Conservation (phyloP, 768 basidiomycete genomes). For the Lentinula lateritia region DNA sequence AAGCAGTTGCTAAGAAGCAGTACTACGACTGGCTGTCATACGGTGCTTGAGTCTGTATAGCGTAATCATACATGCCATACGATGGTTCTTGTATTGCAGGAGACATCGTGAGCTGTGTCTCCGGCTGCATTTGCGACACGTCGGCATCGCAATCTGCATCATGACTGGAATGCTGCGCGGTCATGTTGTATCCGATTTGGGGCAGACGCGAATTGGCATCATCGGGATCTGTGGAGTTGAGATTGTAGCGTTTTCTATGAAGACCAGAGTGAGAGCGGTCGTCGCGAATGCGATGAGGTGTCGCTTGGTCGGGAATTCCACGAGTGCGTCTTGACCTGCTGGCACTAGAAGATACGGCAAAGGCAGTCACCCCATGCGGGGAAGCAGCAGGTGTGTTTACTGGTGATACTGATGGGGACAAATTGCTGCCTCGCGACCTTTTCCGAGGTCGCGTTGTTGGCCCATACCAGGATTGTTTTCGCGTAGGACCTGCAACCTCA, state of each 20-base stretch:
- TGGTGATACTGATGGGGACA: background rate
- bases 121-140: background rate
- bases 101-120: background rate
- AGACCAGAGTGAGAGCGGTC: background rate
- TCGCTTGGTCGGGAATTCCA: background rate
- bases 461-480: conserved; percentile 1
- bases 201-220: too few relatives aligned
- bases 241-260: background rate
- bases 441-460: background rate
- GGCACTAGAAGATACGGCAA: background rate
- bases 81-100: background rate
- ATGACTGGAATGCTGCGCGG: background rate
- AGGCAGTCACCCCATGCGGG: background rate
- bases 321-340: background rate
- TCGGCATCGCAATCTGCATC: background rate
- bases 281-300: background rate
- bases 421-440: background rate
- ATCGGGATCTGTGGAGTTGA: background rate
- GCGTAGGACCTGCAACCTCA: background rate
- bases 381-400: background rate
- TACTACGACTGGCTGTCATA: conserved; percentile 3
- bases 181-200: background rate
- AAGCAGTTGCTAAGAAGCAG: background rate
- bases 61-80: conserved; percentile 2
- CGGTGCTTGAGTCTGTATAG: conserved; percentile 2